Evolutionary conservation across 1,284 basidiomycete species (phyloP).

Genomic region (Trichosporon inkin): DNA sequence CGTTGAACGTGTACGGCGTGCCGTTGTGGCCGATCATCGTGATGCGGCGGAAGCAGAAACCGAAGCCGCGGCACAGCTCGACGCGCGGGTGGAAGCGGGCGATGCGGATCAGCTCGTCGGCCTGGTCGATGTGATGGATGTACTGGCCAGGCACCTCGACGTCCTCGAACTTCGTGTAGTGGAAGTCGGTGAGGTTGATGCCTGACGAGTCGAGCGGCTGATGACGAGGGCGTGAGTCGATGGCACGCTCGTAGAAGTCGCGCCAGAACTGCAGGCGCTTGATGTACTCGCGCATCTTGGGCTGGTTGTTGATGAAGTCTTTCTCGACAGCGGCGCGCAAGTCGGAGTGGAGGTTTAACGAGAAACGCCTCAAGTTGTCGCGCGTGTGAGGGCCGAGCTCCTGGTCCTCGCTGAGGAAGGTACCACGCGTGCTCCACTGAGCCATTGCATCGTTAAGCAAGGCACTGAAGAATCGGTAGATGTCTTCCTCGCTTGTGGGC

Average conservation of each 20-base stretch:
- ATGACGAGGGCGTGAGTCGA: constrained; percentile 76
- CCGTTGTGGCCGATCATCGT: constrained; percentile 91
- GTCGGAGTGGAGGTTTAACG: constrained; percentile 62
- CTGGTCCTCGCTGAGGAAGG: constrained; percentile 69
- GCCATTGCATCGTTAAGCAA: constrained; percentile 63
- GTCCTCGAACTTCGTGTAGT: constrained; percentile 96
- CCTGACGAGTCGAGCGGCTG: constrained; percentile 87
- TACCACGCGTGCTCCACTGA: constrained; percentile 69
- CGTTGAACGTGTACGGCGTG: constrained; percentile 79
- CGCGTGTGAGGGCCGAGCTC: constrained; percentile 59
- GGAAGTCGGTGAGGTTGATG: constrained; percentile 95
- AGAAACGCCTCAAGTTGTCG: constrained; percentile 65
- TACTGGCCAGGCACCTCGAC: constrained; percentile 99
- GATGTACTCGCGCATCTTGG: constrained; percentile 82
- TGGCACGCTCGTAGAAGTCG: constrained; percentile 78
- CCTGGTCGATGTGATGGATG: constrained; percentile 90
- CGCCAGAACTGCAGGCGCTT: constrained; percentile 86
- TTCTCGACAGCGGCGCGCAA: constrained; percentile 81
- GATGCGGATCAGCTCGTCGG: constrained; percentile 87
- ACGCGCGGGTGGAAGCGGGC: constrained; percentile 86
- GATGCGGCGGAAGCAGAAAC: constrained; percentile 84
- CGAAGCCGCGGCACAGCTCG: constrained; percentile 78
- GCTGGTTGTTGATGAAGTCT: constrained; percentile 80
- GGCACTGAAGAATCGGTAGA: constrained; percentile 86
- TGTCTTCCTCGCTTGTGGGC: constrained; percentile 85